phyloP scores from a whole-genome alignment of 2,329 filamentous ascomycete species.

The Hymenotorrendiella dingleyae region DNA sequence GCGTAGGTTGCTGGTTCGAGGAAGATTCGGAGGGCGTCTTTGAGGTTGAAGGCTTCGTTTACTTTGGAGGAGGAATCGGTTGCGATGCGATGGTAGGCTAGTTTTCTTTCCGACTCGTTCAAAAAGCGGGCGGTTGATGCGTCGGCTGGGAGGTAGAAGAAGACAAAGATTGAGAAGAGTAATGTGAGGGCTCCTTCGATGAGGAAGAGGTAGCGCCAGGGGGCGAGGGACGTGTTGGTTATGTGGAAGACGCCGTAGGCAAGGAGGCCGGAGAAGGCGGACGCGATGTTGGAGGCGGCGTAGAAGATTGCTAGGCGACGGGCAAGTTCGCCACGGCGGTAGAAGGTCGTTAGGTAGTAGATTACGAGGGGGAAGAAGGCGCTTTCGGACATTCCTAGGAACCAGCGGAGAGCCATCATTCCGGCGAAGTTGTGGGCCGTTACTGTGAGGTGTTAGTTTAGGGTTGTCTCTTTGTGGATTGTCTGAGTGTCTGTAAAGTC shows the following conservation, averaged over 20 bases:
- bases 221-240: slow-evolving; percentile 38
- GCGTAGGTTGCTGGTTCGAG: slow-evolving; percentile 36
- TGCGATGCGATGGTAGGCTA: slow-evolving; percentile 32
- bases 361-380: slow-evolving; percentile 65
- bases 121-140: slow-evolving; percentile 29
- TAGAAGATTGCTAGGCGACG: slow-evolving; percentile 69
- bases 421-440: slow-evolving; percentile 55
- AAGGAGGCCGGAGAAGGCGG: slow-evolving; percentile 47
- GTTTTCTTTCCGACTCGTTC: slow-evolving; percentile 26
- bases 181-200: slow-evolving; percentile 34
- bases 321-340: slow-evolving; percentile 65
- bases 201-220: slow-evolving; percentile 47
- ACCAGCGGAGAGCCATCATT: slow-evolving; percentile 62
- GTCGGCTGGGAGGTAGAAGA: slow-evolving; percentile 32
- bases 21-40: slow-evolving; percentile 47
- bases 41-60: slow-evolving; percentile 45
- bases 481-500: too few relatives aligned
- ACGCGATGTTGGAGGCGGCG: slow-evolving; percentile 68
- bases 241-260: slow-evolving; percentile 46
- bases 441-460: slow-evolving; percentile 29
- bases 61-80: slow-evolving; percentile 60
- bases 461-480: too few relatives aligned
- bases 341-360: slow-evolving; percentile 56
- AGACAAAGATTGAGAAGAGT: slow-evolving; percentile 31
- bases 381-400: slow-evolving; percentile 59